Evolutionary conservation across 2,329 filamentous ascomycete species (phyloP), one percentile per base, ranked within the genome.

Genomic region (Tolypocladium ovalisporum): DNA sequence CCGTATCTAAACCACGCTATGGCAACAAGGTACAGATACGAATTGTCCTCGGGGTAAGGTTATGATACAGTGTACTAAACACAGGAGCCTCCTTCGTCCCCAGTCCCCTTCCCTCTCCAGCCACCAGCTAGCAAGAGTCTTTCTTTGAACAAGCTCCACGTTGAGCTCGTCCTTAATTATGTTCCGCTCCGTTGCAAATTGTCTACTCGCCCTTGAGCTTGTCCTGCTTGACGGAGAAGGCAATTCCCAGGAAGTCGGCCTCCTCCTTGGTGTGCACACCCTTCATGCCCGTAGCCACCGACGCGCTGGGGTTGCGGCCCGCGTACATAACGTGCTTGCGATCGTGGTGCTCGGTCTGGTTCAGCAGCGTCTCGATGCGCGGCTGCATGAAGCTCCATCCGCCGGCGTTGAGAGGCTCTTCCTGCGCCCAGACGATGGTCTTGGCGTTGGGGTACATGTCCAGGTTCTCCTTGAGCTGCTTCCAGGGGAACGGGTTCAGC

Each of bases 401-500:
- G 73, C 94, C 94, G 10, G 94, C 94, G 72, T 99, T 99, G 59
- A 99, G 84, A 36, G 94, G 94, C 79, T 99, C 94, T 74, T 99
- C 94, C 76, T 99, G 94, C 65, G 85, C 87, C 92, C 92, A 99
- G 62, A 99, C 91, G 64, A 99, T 91, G 62, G 91, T 93, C 82
- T 97, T 90, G 66, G 93, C 93, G 74, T 99, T 99, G 71, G 92
- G 90, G 80, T 99, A 99, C 74, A 79, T 85, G 79, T 99, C 93
- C 56, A 99, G 83, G 79, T 97, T 97, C 74, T 97, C 93, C 79
- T 89, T 90, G 57, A 99, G 84, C 75, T 94, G 91, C 67, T 92
- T 86, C 93, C 94, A 99, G 55, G 94, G 94, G 89, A 99, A 99
- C 68, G 94, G 94, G 79, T 99, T 92, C 60, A 99, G 84, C 78